phyloP scores from a whole-genome alignment of 2,329 filamentous ascomycete species.

The Claviceps humidiphila region DNA sequence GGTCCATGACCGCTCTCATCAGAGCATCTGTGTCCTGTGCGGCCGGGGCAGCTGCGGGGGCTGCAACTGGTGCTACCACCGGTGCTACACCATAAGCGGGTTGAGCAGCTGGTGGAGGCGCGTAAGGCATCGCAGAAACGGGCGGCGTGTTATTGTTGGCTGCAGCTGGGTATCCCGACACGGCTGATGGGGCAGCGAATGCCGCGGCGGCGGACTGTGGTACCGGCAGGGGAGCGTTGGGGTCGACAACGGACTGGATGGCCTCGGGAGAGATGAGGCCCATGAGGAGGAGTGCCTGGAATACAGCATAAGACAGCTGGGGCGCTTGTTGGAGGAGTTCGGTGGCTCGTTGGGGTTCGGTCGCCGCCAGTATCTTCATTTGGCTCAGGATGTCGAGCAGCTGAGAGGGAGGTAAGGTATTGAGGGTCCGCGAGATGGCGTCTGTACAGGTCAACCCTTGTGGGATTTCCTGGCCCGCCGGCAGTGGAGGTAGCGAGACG shows the following conservation, averaged over 20 bases:
- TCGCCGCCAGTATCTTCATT: constrained; percentile 80
- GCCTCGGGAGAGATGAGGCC: constrained; percentile 78
- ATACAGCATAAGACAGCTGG: constrained; percentile 87
- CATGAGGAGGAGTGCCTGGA: constrained; percentile 86
- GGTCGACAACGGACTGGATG: constrained; percentile 68
- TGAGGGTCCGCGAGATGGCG: constrained; percentile 82
- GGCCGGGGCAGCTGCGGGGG: constrained; percentile 13
- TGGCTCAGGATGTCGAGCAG: constrained; percentile 87
- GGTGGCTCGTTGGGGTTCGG: constrained; percentile 69
- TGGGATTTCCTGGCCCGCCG: constrained; percentile 71
- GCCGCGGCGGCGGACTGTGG: constrained; percentile 15
- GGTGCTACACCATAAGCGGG: constrained; percentile 22
- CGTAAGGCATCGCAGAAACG: constrained; percentile 30
- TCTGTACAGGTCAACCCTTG: constrained; percentile 75
- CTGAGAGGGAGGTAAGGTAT: constrained; percentile 73
- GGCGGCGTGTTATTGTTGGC: constrained; percentile 35
- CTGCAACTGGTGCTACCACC: constrained; percentile 14
- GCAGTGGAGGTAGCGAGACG: constrained; percentile 62
- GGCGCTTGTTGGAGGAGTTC: constrained; percentile 81
- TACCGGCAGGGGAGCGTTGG: constrained; percentile 27
- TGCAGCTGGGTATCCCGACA: constrained; percentile 24
- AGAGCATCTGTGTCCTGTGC: constrained; percentile 54
- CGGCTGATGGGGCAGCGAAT: constrained; percentile 21
- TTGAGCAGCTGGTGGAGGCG: constrained; percentile 25
- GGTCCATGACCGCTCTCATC: constrained; percentile 66